Evolutionary conservation across 768 basidiomycete species (phyloP).

Genomic region (Leccinum boreale): DNA sequence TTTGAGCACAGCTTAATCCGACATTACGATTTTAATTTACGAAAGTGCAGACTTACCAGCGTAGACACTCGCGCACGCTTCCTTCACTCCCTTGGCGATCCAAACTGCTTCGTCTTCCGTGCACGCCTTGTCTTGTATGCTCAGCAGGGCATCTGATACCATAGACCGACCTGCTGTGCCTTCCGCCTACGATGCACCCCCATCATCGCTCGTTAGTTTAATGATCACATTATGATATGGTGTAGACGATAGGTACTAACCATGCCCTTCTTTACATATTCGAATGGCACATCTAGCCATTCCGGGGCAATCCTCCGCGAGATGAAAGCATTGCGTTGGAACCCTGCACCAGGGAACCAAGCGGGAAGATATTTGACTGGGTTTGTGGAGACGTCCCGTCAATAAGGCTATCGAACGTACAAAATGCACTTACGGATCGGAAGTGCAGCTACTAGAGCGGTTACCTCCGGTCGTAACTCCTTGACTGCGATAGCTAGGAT

Average conservation of each 20-base stretch:
- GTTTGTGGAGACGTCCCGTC: background rate
- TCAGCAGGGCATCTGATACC: constrained; percentile 23
- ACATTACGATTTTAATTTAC: too few species aligned
- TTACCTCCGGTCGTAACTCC: constrained; percentile 17
- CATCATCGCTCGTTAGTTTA: background rate
- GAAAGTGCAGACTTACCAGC: constrained; percentile 5
- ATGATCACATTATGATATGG: background rate
- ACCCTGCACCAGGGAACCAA: constrained; percentile 23
- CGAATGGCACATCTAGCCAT: constrained; percentile 21
- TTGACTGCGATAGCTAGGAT: constrained; percentile 5
- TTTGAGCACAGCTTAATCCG: constrained; percentile 7
- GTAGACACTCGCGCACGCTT: constrained; percentile 22
- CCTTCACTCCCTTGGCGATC: constrained; percentile 21
- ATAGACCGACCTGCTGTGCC: constrained; percentile 22
- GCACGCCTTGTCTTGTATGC: constrained; percentile 3
- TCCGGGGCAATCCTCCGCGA: constrained; percentile 1
- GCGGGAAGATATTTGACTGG: constrained; percentile 18
- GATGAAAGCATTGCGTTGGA: constrained; percentile 15
- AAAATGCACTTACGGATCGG: constrained; percentile 15
- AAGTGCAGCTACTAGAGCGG: constrained; percentile 11
- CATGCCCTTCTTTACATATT: constrained; percentile 21
- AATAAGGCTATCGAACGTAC: background rate
- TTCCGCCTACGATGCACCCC: constrained; percentile 10
- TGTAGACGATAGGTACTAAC: constrained; percentile 8
- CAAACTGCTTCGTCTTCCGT: constrained; percentile 6